These are phyloP conservation scores for Brassica balearica DNA, from an alignment of 441 rosid genomes.

Conservation along the genomic window DNA sequence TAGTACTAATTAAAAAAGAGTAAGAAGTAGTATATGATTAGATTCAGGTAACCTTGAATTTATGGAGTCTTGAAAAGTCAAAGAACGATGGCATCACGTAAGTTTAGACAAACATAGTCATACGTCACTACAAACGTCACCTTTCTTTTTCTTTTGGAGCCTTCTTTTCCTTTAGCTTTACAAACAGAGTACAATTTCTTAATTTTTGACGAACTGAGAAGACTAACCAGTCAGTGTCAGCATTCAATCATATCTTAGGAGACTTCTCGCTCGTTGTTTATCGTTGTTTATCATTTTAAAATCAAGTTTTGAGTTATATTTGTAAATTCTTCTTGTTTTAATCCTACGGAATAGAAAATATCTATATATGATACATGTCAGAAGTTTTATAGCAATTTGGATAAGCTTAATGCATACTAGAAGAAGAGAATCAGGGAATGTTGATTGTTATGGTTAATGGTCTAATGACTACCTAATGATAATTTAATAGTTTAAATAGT, in stretches of 20 bases:
- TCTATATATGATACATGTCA: no score
- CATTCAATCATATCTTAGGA: conserved; percentile 94
- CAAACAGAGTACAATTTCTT: not conserved
- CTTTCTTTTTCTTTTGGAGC: not conserved
- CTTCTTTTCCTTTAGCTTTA: not conserved
- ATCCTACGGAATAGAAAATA: no score
- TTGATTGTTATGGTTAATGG: no score
- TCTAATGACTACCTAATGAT: no score
- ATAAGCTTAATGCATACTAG: no score
- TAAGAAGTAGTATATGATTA: not conserved
- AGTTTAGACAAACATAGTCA: conserved; percentile 9
- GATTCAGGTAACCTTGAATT: conserved; percentile 18
- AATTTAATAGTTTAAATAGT: no score
- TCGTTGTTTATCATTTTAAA: conserved; percentile 31
- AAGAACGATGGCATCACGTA: conserved; percentile 37
- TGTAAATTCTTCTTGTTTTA: no score
- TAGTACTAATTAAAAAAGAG: not conserved
- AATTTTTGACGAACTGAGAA: not conserved
- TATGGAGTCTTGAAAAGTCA: conserved; percentile 24
- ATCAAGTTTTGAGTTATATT: no score
- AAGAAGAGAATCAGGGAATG: no score
- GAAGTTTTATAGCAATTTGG: no score
- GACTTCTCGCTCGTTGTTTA: conserved; percentile 92
- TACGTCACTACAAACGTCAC: conserved; percentile 43
- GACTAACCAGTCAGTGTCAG: conserved; percentile 88